Percentiles rank a stretch among this genome's conserved stretches.
Conservation (phyloP, 2,329 filamentous ascomycete species). For the Diaporthe capsici region DNA sequence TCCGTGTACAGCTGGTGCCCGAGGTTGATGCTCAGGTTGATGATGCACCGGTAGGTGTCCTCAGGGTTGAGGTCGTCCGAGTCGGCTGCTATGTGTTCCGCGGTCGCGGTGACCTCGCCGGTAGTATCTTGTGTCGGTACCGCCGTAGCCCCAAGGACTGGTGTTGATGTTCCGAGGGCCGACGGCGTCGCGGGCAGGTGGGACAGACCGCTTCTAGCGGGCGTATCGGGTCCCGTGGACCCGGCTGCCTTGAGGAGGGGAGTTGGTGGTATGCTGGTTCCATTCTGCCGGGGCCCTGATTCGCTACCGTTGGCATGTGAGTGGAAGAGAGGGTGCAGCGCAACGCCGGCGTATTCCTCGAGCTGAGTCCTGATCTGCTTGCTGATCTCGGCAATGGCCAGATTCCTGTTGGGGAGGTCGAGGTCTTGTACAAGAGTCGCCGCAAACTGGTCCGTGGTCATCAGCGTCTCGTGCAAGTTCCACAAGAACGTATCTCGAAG, state of each 20-base stretch:
- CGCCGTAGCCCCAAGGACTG: conserved; percentile 26
- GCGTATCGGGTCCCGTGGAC: conserved; percentile 69
- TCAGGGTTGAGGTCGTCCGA: conserved; percentile 88
- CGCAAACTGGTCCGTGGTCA: conserved; percentile 97
- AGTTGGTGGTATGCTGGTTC: conserved; percentile 44
- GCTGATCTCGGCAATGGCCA: conserved; percentile 84
- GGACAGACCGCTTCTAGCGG: conserved; percentile 62
- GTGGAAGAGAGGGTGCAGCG: conserved; percentile 93
- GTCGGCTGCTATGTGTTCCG: conserved; percentile 73
- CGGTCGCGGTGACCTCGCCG: conserved; percentile 76
- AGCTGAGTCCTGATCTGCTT: conserved; percentile 95
- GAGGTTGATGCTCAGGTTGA: conserved; percentile 91
- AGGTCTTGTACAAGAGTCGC: conserved; percentile 90
- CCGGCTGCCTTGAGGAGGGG: conserved; percentile 44
- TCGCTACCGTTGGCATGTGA: conserved; percentile 54
- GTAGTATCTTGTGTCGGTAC: conserved; percentile 14
- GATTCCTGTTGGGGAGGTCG: conserved; percentile 83
- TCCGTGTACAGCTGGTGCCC: conserved; percentile 94
- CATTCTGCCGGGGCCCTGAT: conserved; percentile 26
- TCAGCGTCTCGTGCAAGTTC: conserved; percentile 95
- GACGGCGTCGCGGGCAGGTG: conserved; percentile 63
- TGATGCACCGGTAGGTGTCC: conserved; percentile 94
- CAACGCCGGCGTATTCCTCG: conserved; percentile 95
- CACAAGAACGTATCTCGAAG: conserved; percentile 96
- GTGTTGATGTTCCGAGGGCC: conserved; percentile 38